Base-by-base conservation (phyloP, 2,329 filamentous ascomycete species). In the Aureobasidium sp. region DNA sequence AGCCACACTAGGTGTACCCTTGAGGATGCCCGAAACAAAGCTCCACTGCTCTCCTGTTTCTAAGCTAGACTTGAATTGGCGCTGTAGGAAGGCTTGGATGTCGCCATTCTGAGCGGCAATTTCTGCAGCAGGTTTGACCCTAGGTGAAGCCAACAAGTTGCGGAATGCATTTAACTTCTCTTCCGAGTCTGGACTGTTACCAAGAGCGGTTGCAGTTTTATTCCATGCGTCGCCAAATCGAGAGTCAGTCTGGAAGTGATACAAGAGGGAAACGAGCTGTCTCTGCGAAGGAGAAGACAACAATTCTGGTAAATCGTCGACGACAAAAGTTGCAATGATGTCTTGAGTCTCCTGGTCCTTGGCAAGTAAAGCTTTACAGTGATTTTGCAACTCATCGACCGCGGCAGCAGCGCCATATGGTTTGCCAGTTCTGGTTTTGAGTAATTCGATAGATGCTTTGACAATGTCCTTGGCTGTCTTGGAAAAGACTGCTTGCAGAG, bases 281-380 rank as follows among this genome's bases (percentile, higher is more conserved):
- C 81, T 73, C 0, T 84, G 83, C 1, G 90, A 92, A 0, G 88
- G 83, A 0, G 90, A 91, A 2, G 81, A 74, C 3, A 92, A 74
- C 16, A 94, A 75, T 1, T 77, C 74, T 0, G 82, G 76, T 14
- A 88, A 76, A 63, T 86, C 77, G 1, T 83, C 75, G 25, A 78
- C 72, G 5, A 88, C 73, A 45, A 89, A 84, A 0, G 54, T 42
- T 4, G 71, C 64, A 1, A 79, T 62, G 5, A 69, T 59, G 3
- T 75, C 68, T 4, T 78, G 72, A 13, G 85, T 73, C n/a, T 73
- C 69, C 14, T 72, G 64, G 13, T 77, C 76, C 2, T 68, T 66
- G 39, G 76, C 65, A 2, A 82, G 67, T 3, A 79, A 65, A 27
- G 71, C 64, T 1, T 76, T 76, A 53, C 77, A 74, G 11, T 74